Conservation (phyloP, 176 grass and related monocot genomes). For the Avena eriantha region DNA sequence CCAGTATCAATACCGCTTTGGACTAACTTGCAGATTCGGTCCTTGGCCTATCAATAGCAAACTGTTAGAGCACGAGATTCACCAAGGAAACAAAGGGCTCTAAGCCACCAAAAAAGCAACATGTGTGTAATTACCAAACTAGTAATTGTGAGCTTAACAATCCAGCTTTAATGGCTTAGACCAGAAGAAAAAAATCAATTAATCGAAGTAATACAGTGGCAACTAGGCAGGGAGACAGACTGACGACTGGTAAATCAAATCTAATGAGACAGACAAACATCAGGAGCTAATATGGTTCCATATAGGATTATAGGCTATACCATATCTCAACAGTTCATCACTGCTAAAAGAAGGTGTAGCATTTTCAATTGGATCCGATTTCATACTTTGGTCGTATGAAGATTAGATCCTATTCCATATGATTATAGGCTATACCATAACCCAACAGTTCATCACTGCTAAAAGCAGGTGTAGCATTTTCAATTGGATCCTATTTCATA, state of each 20-base stretch:
- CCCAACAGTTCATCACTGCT: slow-evolving; percentile 7
- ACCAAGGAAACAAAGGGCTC: slow-evolving; percentile 14
- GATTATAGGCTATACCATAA: not conserved
- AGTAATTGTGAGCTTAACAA: not conserved
- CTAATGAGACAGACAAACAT: slow-evolving; percentile 14
- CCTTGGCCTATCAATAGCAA: slow-evolving; percentile 69
- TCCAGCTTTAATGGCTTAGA: not conserved
- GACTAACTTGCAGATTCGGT: slow-evolving; percentile 92
- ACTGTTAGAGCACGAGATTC: slow-evolving; percentile 31
- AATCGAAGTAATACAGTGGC: not conserved
- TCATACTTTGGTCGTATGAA: not conserved
- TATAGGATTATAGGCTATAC: slow-evolving; percentile 1
- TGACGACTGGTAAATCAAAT: not conserved
- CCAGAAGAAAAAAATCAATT: not conserved
- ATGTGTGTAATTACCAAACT: slow-evolving; percentile 3
- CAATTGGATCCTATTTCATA: not conserved
- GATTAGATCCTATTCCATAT: not conserved
- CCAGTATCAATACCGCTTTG: slow-evolving; percentile 81
- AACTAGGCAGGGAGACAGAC: not conserved
- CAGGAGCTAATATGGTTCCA: not conserved
- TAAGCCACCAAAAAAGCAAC: slow-evolving; percentile 5
- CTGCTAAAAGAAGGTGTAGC: not conserved
- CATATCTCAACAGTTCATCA: not conserved
- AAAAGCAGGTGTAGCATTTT: not conserved
- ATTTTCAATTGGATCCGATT: slow-evolving; percentile 3